Evolutionary conservation across 257 asterid species (phyloP).

Genomic region (Rhazya stricta): DNA sequence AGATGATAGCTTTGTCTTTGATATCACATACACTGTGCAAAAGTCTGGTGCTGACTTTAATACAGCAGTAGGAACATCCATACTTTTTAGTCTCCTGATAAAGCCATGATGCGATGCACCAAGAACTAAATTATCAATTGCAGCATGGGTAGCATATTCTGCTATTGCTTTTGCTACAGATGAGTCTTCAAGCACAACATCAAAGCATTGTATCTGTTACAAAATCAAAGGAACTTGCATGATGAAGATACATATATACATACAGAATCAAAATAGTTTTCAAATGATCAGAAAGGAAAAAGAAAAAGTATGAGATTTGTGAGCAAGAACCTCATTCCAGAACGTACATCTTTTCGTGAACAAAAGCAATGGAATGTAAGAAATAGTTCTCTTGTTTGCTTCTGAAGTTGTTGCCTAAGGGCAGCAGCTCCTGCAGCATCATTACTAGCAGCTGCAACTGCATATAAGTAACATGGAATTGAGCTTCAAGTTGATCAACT

Average conservation of each 20-base stretch:
- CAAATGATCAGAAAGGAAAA: too few relatives aligned
- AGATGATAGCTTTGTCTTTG: constrained; percentile 70
- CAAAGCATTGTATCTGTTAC: constrained; percentile 58
- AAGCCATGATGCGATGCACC: constrained; percentile 78
- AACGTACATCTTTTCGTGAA: constrained; percentile 68
- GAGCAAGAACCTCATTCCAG: not conserved
- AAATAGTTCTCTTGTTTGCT: constrained; percentile 52
- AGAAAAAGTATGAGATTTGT: not conserved
- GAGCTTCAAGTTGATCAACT: not conserved
- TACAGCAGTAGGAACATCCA: constrained; percentile 49
- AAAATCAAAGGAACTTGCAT: not conserved
- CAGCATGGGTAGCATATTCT: constrained; percentile 61
- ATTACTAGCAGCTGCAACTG: constrained; percentile 31
- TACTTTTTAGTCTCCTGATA: constrained; percentile 65
- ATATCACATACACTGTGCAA: constrained; percentile 71
- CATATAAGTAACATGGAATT: constrained; percentile 6
- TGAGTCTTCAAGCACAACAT: constrained; percentile 61
- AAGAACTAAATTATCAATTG: constrained; percentile 68
- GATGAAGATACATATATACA: not conserved
- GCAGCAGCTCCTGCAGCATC: constrained; percentile 32
- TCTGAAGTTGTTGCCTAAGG: constrained; percentile 37
- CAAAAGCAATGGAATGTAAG: constrained; percentile 77
- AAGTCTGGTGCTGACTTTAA: constrained; percentile 72
- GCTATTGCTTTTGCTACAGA: constrained; percentile 58
- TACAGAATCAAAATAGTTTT: not conserved